Evolutionary conservation across 352 stramenopile species (phyloP).

Genomic region (Pythium graminicola): DNA sequence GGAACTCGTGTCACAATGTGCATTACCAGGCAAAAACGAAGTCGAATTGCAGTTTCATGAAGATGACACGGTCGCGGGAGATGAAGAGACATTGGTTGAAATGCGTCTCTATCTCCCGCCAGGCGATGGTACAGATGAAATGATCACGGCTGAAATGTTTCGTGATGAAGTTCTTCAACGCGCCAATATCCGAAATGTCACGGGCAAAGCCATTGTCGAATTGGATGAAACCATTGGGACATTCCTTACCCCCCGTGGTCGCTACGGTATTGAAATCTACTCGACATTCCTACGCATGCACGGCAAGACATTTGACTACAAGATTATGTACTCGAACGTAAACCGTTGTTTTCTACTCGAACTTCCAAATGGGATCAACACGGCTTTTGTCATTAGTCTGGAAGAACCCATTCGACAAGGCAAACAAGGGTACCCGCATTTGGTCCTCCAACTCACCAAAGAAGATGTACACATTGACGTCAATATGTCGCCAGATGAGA

Average conservation of each 20-base stretch:
- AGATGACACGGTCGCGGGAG: constrained; percentile 94
- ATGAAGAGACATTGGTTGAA: constrained; percentile 91
- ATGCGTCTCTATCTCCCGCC: constrained; percentile 96
- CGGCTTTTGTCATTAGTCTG: constrained; percentile 98
- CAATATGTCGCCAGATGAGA: constrained; percentile 95
- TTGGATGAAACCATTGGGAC: constrained; percentile 95
- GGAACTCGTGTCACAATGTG: constrained; percentile 78
- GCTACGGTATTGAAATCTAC: constrained; percentile 98
- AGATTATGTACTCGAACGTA: constrained; percentile 99
- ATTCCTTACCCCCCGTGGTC: constrained; percentile 97
- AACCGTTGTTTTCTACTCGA: constrained; percentile 97
- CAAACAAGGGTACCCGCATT: constrained; percentile 97
- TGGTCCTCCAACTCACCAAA: constrained; percentile 95
- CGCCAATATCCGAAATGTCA: constrained; percentile 87
- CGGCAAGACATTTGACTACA: constrained; percentile 99
- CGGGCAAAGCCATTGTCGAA: constrained; percentile 96
- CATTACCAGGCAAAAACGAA: constrained; percentile 96
- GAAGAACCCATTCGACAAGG: constrained; percentile 98
- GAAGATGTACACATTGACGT: constrained; percentile 86
- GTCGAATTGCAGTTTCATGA: constrained; percentile 99
- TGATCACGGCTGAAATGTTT: constrained; percentile 62
- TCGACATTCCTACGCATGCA: constrained; percentile 96
- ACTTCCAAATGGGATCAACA: constrained; percentile 95
- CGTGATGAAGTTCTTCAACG: constrained; percentile 83
- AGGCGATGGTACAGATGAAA: constrained; percentile 39